These are phyloP conservation scores for Flaveria brownii DNA, from an alignment of 129 eudicot species.

Conservation along the genomic window DNA sequence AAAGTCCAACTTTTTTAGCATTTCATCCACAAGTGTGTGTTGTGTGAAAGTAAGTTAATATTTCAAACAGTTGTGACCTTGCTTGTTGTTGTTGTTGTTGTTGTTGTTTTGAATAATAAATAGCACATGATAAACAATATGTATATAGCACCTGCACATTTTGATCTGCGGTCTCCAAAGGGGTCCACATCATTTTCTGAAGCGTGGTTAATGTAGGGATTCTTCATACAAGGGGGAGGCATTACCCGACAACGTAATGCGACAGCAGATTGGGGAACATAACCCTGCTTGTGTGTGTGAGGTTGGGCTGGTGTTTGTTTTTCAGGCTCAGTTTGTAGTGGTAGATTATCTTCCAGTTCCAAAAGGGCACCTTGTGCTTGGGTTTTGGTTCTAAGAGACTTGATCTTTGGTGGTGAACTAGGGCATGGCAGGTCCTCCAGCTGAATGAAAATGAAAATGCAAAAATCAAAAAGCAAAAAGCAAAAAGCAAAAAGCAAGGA, in stretches of 20 bases:
- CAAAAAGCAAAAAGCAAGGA: too few relatives aligned
- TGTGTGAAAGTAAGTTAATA: too few relatives aligned
- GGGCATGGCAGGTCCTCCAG: conserved; percentile 70
- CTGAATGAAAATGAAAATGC: conserved; percentile 1
- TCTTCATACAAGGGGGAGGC: conserved; percentile 95
- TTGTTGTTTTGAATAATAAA: too few relatives aligned
- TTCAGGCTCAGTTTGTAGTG: conserved; percentile 26
- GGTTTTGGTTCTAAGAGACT: conserved; percentile 59
- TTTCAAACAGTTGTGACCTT: too few relatives aligned
- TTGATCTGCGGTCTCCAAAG: conserved; percentile 72
- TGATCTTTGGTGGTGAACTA: conserved; percentile 72
- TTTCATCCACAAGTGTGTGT: background rate
- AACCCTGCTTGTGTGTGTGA: conserved; percentile 42
- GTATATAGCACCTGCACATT: conserved; percentile 56
- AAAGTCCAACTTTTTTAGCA: background rate
- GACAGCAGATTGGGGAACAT: conserved; percentile 86
- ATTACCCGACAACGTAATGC: conserved; percentile 83
- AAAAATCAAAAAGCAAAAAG: too few relatives aligned
- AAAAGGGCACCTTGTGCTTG: conserved; percentile 28
- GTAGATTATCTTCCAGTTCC: conserved; percentile 42
- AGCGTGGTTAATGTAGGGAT: conserved; percentile 66
- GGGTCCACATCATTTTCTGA: conserved; percentile 62
- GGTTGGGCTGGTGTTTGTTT: conserved; percentile 30
- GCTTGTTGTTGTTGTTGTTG: too few relatives aligned
- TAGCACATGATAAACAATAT: too few relatives aligned